Conservation (phyloP, 257 asterid species). For the Scutellaria baicalensis region DNA sequence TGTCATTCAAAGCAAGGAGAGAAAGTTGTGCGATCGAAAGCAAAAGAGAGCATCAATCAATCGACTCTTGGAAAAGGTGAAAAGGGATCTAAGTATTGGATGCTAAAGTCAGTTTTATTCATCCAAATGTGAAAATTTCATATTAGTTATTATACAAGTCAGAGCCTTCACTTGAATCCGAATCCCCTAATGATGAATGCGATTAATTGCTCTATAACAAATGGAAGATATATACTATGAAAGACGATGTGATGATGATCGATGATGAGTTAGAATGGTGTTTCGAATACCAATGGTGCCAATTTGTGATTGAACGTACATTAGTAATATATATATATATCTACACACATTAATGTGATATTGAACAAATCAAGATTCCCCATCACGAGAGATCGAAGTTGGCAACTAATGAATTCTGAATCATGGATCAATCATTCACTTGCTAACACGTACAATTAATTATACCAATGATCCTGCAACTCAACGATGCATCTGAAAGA, state of each 20-base stretch:
- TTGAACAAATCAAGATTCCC: background rate
- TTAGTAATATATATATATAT: background rate
- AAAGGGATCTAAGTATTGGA: background rate
- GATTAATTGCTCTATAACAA: background rate
- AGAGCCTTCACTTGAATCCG: too few relatives aligned
- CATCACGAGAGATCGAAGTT: background rate
- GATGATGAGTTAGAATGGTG: background rate
- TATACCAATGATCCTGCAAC: background rate
- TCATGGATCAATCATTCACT: background rate
- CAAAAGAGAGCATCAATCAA: conserved; percentile 5
- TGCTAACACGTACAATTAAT: background rate
- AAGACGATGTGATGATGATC: background rate
- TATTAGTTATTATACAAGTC: too few relatives aligned
- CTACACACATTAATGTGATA: conserved; percentile 11
- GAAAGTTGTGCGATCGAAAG: background rate
- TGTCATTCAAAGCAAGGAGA: conserved; percentile 3
- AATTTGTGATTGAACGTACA: conserved; percentile 22
- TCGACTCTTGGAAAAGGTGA: too few relatives aligned
- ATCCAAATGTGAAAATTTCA: background rate
- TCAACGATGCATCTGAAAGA: conserved; percentile 32
- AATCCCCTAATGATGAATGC: too few relatives aligned
- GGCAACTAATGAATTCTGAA: background rate
- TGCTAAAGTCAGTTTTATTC: background rate
- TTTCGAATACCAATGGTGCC: conserved; percentile 5
- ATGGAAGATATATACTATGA: background rate